phyloP scores from a whole-genome alignment of 495 filamentous ascomycete species.

The Echria macrotheca region DNA sequence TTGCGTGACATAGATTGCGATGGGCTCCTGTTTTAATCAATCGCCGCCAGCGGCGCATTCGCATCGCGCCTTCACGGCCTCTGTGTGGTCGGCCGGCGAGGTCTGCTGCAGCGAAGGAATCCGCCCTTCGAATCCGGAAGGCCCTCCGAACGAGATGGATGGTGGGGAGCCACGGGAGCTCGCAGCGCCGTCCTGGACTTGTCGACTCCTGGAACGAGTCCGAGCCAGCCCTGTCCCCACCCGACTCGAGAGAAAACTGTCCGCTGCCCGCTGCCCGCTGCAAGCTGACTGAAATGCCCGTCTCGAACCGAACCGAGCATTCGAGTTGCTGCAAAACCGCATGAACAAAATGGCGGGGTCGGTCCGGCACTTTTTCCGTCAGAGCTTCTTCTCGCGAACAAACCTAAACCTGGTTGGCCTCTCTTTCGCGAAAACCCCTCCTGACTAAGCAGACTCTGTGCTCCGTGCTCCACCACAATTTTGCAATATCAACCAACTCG shows the following conservation, averaged over 20 bases:
- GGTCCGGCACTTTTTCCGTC: slow-evolving; percentile 9
- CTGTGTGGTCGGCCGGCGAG: slow-evolving; percentile 10
- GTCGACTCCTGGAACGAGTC: background rate
- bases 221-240: slow-evolving; percentile 12
- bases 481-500: slow-evolving; percentile 8
- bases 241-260: no score
- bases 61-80: slow-evolving; percentile 4
- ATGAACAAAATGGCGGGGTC: slow-evolving; percentile 5
- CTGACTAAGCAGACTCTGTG: slow-evolving; percentile 9
- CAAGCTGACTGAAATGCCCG: background rate
- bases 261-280: background rate
- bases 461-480: slow-evolving; percentile 14
- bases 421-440: background rate
- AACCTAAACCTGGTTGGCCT: no score
- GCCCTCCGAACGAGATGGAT: slow-evolving; percentile 13
- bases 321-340: background rate
- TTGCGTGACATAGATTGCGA: slow-evolving; percentile 27
- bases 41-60: slow-evolving; percentile 6
- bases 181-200: background rate
- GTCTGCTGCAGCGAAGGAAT: slow-evolving; percentile 4
- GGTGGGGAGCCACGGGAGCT: background rate
- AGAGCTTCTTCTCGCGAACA: no score
- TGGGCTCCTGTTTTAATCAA: slow-evolving; percentile 15
- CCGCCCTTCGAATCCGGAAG: slow-evolving; percentile 27
- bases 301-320: slow-evolving; percentile 1